phyloP scores from a whole-genome alignment of 2,329 filamentous ascomycete genomes.

The Cytospora piceicola region DNA sequence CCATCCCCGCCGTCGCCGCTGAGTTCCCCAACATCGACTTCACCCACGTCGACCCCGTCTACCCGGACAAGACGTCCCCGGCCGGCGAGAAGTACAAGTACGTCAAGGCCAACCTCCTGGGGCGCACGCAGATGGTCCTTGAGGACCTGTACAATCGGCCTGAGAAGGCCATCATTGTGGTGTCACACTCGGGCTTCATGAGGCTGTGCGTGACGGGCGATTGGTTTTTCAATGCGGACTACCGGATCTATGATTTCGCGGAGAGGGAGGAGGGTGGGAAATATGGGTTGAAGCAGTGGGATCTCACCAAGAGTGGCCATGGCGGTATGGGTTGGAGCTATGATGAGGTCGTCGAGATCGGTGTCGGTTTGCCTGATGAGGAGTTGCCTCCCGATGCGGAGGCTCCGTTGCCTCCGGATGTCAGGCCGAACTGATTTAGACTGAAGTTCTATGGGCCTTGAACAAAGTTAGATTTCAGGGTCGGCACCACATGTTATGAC shows the following conservation, averaged over 20 bases:
- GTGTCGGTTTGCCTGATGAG: constrained; percentile 37
- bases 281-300: constrained; percentile 51
- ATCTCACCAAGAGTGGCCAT: constrained; percentile 49
- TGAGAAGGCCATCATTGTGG: constrained; percentile 66
- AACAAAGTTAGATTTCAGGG: too few species aligned
- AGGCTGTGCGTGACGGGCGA: constrained; percentile 59
- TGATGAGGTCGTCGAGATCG: constrained; percentile 40
- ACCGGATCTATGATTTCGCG: constrained; percentile 63
- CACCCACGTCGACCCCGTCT: constrained; percentile 59
- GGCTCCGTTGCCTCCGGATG: constrained; percentile 15
- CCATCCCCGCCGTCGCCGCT: constrained; percentile 45
- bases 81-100: constrained; percentile 54
- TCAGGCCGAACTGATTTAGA: constrained; percentile 23
- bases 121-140: constrained; percentile 57
- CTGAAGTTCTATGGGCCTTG: neutral
- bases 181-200: constrained; percentile 68
- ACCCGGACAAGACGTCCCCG: constrained; percentile 63
- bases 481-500: too few species aligned
- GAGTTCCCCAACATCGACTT: constrained; percentile 64
- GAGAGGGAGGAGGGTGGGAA: constrained; percentile 31
- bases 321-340: constrained; percentile 57
- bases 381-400: constrained; percentile 27
- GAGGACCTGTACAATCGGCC: constrained; percentile 54
- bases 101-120: constrained; percentile 55
- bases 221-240: constrained; percentile 66